These are phyloP conservation scores for Ophiostoma ips DNA, from an alignment of 2,329 filamentous ascomycete species.

Conservation along the genomic window DNA sequence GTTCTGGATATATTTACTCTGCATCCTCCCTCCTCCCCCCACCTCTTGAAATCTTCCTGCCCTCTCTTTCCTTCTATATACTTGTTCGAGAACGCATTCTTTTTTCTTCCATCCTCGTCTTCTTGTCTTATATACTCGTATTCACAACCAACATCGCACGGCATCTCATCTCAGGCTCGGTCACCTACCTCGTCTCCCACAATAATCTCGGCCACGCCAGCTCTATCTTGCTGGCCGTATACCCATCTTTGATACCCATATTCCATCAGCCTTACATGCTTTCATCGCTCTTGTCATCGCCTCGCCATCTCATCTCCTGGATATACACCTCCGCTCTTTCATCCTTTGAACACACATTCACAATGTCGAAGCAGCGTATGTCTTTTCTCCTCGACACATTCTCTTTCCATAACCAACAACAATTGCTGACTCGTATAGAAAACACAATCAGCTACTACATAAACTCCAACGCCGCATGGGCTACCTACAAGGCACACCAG, in stretches of 20 bases:
- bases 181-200: too few relatives aligned
- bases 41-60: neutral
- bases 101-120: neutral
- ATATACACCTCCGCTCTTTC: neutral
- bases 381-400: neutral
- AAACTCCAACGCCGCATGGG: slow-evolving; percentile 58
- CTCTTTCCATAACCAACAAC: neutral
- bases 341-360: neutral
- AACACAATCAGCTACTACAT: slow-evolving; percentile 50
- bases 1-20: too few relatives aligned
- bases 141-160: too few relatives aligned
- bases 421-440: slow-evolving; percentile 21
- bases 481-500: slow-evolving; percentile 46
- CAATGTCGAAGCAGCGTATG: slow-evolving; percentile 7
- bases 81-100: too few relatives aligned
- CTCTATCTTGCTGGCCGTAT: too few relatives aligned
- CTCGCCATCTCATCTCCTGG: neutral
- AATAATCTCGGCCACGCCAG: too few relatives aligned
- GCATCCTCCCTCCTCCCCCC: too few relatives aligned
- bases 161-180: too few relatives aligned
- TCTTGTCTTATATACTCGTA: too few relatives aligned
- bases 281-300: neutral
- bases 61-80: too few relatives aligned
- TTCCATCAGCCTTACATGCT: neutral
- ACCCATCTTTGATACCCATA: neutral